Conservation (phyloP, 495 filamentous ascomycete genomes). For the Lepraria neglecta region DNA sequence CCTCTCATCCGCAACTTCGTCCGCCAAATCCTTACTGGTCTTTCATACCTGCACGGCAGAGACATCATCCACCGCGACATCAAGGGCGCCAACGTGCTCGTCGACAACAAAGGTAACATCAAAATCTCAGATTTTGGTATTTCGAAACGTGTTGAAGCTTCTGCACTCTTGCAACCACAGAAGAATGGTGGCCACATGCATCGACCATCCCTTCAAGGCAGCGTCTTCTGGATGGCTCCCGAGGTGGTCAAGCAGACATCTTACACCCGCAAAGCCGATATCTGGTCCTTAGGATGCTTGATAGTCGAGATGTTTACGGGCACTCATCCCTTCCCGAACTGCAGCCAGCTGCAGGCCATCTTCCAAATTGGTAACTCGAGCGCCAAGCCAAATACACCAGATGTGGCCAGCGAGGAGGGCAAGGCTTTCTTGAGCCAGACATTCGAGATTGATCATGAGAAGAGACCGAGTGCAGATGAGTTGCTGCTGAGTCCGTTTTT, state of each 20-base stretch:
- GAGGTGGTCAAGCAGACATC: slow-evolving; percentile 97
- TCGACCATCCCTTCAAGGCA: slow-evolving; percentile 89
- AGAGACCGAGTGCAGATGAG: slow-evolving; percentile 85
- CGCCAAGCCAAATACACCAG: slow-evolving; percentile 83
- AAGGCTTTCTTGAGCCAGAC: slow-evolving; percentile 77
- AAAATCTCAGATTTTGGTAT: slow-evolving; percentile 99
- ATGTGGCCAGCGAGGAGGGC: slow-evolving; percentile 79
- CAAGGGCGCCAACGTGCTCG: slow-evolving; percentile 97
- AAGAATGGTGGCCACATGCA: slow-evolving; percentile 59
- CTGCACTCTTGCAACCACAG: slow-evolving; percentile 52
- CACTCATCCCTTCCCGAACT: slow-evolving; percentile 92
- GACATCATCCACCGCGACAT: slow-evolving; percentile 99
- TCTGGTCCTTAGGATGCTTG: slow-evolving; percentile 94
- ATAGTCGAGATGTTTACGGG: slow-evolving; percentile 99
- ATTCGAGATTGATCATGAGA: slow-evolving; percentile 91
- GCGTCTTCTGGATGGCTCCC: slow-evolving; percentile 99
- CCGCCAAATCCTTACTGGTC: slow-evolving; percentile 86
- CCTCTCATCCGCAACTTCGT: slow-evolving; percentile 94
- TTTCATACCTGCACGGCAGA: slow-evolving; percentile 90
- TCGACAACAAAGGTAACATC: slow-evolving; percentile 97
- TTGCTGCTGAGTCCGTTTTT: slow-evolving; percentile 76
- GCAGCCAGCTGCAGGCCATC: slow-evolving; percentile 94
- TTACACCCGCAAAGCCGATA: slow-evolving; percentile 98
- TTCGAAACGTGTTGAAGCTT: slow-evolving; percentile 90
- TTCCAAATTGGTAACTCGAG: slow-evolving; percentile 92